Evolutionary conservation across 805 yeast species (phyloP), one percentile per base, ranked within the genome.

Genomic region (Yarrowia deformans): DNA sequence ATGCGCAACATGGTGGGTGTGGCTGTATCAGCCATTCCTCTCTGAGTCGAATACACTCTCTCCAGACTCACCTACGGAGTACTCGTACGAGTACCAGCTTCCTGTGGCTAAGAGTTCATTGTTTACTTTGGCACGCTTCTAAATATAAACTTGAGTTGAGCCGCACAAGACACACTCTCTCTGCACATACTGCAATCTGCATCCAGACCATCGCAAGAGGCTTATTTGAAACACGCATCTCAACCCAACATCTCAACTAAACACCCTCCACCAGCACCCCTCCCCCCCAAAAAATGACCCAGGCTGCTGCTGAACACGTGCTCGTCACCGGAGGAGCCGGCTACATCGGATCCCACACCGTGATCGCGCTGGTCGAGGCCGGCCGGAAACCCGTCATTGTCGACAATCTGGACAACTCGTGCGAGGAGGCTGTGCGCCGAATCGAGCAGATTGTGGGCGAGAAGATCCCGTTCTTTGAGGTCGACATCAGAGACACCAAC

Each of bases 321-420:
- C 81, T 90, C 68, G 93, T 90, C 37, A 90, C 95, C 29, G 96
- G 96, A 55, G 96, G 96, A 60, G 91, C 94, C 35, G 95, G 97
- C 23, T 90, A 90, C 79, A 90, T 91, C 74, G 96, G 95, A 34
- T 88, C 94, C 10, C 95, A 90, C 76, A 88, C 94, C 1, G 90
- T 77, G n/a, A 58, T 73, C n/a, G 32, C 42, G 19, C 46, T 43
- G 61, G 42, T 63, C 12, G 83, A 84, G 70, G 82, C 84, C 67
- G 91, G 91, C 34, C 84, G 87, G 74, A 83, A 88, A 37, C 91
- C 90, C 40, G 87, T 90, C n/a, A 84, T 90, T 54, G 86, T 88
- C 29, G 97, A 90, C 77, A 88, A 88, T 77, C 80, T 89, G 70
- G 79, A 82, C 74, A 90, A 89, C 74, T 88, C 95, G 1, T 84